Evolutionary conservation across 257 asterid genomes (phyloP).

Genomic region (Ehretia macrophylla): DNA sequence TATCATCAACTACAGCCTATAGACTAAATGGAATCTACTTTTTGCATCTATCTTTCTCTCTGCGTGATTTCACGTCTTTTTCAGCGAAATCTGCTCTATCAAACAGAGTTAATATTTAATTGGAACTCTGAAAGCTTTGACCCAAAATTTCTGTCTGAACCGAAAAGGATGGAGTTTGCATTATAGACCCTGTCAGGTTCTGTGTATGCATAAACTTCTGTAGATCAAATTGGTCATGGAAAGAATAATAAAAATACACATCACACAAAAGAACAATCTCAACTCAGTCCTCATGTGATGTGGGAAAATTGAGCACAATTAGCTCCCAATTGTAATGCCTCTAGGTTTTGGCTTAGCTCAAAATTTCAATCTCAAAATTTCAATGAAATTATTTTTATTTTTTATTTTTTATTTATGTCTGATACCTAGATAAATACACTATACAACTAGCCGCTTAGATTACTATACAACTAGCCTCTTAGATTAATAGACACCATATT

Average conservation of each 20-base stretch:
- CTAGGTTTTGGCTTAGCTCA: constrained; percentile 12
- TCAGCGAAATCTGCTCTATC: constrained; percentile 36
- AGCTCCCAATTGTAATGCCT: constrained; percentile 15
- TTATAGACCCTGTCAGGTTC: constrained; percentile 46
- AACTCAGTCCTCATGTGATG: neutral
- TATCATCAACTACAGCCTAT: neutral
- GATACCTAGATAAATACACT: too few relatives aligned
- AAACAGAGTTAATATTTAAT: constrained; percentile 26
- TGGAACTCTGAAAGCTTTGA: constrained; percentile 41
- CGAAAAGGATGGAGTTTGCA: constrained; percentile 28
- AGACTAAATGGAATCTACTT: constrained; percentile 19
- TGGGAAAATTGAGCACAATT: constrained; percentile 8
- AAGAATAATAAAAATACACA: neutral
- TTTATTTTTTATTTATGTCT: neutral
- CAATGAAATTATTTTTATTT: constrained; percentile 7
- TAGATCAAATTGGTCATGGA: neutral
- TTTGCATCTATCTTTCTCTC: neutral
- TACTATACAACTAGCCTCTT: too few relatives aligned
- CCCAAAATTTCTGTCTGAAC: constrained; percentile 48
- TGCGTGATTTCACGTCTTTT: constrained; percentile 30
- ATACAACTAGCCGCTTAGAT: too few relatives aligned
- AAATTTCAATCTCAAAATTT: constrained; percentile 9
- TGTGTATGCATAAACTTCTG: constrained; percentile 16
- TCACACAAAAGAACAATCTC: neutral
- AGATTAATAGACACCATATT: too few relatives aligned